Conservation (phyloP, 192 early-diverging fungal genomes). For the Polychytrium aggregatum region DNA sequence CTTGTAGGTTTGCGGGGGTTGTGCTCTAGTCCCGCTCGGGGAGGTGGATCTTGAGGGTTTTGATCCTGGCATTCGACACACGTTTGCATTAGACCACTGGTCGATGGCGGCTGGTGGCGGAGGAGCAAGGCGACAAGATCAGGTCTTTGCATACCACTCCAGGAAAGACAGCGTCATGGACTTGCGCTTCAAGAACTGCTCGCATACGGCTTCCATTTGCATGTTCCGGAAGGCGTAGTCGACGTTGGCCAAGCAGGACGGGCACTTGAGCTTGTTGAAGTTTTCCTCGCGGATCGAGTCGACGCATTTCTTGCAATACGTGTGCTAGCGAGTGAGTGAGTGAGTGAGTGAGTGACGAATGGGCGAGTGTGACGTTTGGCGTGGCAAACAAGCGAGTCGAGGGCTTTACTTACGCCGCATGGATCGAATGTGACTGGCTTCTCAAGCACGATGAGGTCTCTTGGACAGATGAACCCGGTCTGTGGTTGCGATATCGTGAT, state of each 20-base stretch:
- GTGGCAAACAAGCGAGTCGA: not conserved
- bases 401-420: slow-evolving; percentile 26
- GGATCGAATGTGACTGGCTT: slow-evolving; percentile 40
- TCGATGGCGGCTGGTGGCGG: not conserved
- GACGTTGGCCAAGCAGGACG: slow-evolving; percentile 19
- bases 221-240: slow-evolving; percentile 32
- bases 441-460: slow-evolving; percentile 32
- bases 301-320: slow-evolving; percentile 37
- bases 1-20: too few species aligned
- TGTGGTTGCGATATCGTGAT: slow-evolving; percentile 7
- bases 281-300: slow-evolving; percentile 37
- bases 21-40: too few species aligned
- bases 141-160: slow-evolving; percentile 22
- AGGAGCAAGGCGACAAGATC: not conserved
- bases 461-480: slow-evolving; percentile 46
- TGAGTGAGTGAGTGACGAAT: not conserved
- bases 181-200: slow-evolving; percentile 36
- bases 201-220: slow-evolving; percentile 31
- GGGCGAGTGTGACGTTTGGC: not conserved
- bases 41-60: slow-evolving; percentile 25
- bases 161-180: slow-evolving; percentile 31
- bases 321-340: slow-evolving; percentile 21
- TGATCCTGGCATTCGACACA: slow-evolving; percentile 12
- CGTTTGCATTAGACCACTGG: not conserved
- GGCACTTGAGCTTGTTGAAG: slow-evolving; percentile 37